These are phyloP conservation scores for Lepidium didymum DNA, from an alignment of 345 rosid genomes.

Conservation along the genomic window DNA sequence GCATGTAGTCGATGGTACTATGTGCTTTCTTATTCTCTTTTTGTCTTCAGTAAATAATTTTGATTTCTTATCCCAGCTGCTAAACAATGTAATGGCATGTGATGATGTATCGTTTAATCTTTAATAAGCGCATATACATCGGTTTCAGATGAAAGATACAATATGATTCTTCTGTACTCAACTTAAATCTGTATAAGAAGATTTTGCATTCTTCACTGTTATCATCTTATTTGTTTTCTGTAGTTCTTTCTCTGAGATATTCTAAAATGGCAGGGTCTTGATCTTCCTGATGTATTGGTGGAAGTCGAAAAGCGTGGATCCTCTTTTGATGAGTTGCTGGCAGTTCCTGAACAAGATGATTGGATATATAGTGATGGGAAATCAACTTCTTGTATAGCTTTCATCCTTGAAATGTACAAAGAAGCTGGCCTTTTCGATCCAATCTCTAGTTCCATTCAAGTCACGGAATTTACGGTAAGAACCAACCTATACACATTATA, in stretches of 20 bases:
- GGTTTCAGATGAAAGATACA: neutral
- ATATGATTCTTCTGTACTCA: neutral
- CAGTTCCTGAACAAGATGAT: slow-evolving; percentile 95
- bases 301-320: slow-evolving; percentile 84
- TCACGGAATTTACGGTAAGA: slow-evolving; percentile 92
- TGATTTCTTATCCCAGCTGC: neutral
- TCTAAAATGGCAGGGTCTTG: slow-evolving; percentile 51
- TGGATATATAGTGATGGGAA: slow-evolving; percentile 92
- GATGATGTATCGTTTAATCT: neutral
- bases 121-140: neutral
- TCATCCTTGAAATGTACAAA: slow-evolving; percentile 90
- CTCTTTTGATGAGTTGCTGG: slow-evolving; percentile 73
- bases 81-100: neutral
- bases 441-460: slow-evolving; percentile 59
- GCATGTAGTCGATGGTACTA: neutral
- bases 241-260: slow-evolving; percentile 3
- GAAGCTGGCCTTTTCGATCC: slow-evolving; percentile 89
- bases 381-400: slow-evolving; percentile 90
- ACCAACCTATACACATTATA: neutral
- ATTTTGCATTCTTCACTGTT: neutral
- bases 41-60: neutral
- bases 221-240: neutral
- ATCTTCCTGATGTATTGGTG: slow-evolving; percentile 72
- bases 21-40: neutral
- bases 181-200: neutral